Conservation (phyloP, 129 eudicot species). For the Mikania micrantha region DNA sequence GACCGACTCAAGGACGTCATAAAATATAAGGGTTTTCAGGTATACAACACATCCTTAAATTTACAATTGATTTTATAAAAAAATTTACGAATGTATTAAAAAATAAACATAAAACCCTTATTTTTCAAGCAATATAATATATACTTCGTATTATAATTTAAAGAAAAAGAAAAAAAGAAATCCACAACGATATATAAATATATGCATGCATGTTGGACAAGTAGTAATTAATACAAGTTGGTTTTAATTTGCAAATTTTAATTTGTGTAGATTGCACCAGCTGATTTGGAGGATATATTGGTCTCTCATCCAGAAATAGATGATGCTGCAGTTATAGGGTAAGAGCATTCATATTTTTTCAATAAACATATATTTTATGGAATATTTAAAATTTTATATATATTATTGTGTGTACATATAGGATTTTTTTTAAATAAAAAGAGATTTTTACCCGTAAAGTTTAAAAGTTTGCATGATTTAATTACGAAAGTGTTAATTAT, state of each 20-base stretch:
- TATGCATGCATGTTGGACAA: background rate
- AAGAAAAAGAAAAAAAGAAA: too few relatives aligned
- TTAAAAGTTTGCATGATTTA: too few relatives aligned
- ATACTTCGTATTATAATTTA: too few relatives aligned
- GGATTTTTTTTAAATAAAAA: too few relatives aligned
- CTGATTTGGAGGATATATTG: constrained; percentile 69
- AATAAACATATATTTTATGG: background rate
- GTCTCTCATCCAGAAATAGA: constrained; percentile 56
- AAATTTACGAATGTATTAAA: too few relatives aligned
- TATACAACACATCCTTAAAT: background rate
- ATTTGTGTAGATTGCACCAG: constrained; percentile 77
- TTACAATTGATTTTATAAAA: too few relatives aligned
- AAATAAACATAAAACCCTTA: too few relatives aligned
- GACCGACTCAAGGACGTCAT: constrained; percentile 78
- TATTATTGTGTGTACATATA: too few relatives aligned
- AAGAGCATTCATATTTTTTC: background rate
- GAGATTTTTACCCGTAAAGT: too few relatives aligned
- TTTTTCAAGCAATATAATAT: too few relatives aligned
- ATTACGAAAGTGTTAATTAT: too few relatives aligned
- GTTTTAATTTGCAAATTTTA: background rate
- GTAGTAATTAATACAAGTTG: background rate
- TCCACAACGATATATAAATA: too few relatives aligned
- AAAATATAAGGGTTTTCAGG: constrained; percentile 89
- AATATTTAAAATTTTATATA: background rate
- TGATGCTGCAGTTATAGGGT: constrained; percentile 77